phyloP scores from a whole-genome alignment of 192 early-diverging fungal species.

The Piromyces sp. region DNA sequence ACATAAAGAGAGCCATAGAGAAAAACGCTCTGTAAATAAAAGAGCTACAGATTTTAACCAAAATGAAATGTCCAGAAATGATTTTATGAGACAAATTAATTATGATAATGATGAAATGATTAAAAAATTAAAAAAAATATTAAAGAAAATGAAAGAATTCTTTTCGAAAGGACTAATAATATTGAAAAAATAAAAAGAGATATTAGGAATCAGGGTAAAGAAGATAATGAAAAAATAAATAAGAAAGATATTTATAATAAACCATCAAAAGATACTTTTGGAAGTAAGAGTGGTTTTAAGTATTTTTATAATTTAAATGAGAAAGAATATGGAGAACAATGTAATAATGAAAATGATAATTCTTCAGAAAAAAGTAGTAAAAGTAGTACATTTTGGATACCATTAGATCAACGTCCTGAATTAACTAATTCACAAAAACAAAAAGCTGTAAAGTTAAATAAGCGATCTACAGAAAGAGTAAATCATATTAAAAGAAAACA shows the following conservation, averaged over 20 bases:
- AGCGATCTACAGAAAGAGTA: not conserved
- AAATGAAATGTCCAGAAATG: not conserved
- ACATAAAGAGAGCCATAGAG: too few relatives aligned
- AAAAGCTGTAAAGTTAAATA: not conserved
- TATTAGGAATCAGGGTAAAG: not conserved
- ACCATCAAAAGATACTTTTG: not conserved
- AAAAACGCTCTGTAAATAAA: not conserved
- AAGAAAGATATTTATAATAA: not conserved
- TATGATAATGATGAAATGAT: not conserved
- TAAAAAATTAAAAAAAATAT: not conserved
- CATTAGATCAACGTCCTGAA: not conserved
- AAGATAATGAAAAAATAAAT: not conserved
- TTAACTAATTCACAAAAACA: not conserved
- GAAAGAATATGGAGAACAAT: not conserved
- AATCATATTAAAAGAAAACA: not conserved
- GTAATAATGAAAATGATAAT: not conserved
- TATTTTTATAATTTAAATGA: not conserved
- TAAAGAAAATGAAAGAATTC: not conserved
- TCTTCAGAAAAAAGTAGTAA: not conserved
- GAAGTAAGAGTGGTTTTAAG: not conserved
- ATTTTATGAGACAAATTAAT: not conserved
- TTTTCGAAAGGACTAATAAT: not conserved
- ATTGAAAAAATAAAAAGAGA: not conserved
- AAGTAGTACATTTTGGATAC: not conserved
- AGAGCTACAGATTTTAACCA: not conserved